Evolutionary conservation across 1,284 basidiomycete species (phyloP).

Genomic region (Rhodotorula sp.): DNA sequence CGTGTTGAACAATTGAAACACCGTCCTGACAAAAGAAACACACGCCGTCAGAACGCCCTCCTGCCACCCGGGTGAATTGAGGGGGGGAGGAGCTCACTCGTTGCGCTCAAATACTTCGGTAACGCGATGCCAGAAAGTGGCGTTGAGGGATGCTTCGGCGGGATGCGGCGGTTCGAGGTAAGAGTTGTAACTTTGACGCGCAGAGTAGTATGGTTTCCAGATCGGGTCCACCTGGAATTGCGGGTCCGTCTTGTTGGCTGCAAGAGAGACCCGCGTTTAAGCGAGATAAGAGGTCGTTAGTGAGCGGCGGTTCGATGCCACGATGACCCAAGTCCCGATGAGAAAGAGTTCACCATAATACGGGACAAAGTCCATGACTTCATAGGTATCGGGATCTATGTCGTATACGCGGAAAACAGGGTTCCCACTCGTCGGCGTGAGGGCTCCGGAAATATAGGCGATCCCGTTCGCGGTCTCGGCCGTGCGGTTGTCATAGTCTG

Average conservation of each 20-base stretch:
- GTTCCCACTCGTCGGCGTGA: constrained; percentile 60
- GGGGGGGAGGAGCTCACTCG: constrained; percentile 52
- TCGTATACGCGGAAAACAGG: constrained; percentile 59
- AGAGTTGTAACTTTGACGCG: constrained; percentile 53
- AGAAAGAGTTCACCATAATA: constrained; percentile 42
- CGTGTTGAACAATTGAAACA: constrained; percentile 35
- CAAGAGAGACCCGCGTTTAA: not conserved
- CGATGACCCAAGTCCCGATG: too few relatives aligned
- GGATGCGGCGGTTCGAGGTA: constrained; percentile 30
- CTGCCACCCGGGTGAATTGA: too few relatives aligned
- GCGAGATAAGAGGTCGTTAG: not conserved
- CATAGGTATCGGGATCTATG: constrained; percentile 58
- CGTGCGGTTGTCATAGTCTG: constrained; percentile 54
- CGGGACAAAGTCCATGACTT: constrained; percentile 56
- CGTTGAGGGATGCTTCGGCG: constrained; percentile 47
- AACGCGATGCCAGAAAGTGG: constrained; percentile 62
- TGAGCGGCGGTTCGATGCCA: too few relatives aligned
- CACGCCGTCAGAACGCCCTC: not conserved
- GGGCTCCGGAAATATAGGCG: constrained; percentile 57
- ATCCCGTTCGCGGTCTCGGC: constrained; percentile 58
- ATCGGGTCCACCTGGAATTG: constrained; percentile 49
- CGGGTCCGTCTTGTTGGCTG: constrained; percentile 45
- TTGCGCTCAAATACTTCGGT: constrained; percentile 59
- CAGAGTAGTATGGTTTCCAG: constrained; percentile 61
- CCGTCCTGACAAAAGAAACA: constrained; percentile 4